Evolutionary conservation across 257 asterid species (phyloP), one percentile per base, ranked within the genome.

Genomic region (Orobanche coerulescens): DNA sequence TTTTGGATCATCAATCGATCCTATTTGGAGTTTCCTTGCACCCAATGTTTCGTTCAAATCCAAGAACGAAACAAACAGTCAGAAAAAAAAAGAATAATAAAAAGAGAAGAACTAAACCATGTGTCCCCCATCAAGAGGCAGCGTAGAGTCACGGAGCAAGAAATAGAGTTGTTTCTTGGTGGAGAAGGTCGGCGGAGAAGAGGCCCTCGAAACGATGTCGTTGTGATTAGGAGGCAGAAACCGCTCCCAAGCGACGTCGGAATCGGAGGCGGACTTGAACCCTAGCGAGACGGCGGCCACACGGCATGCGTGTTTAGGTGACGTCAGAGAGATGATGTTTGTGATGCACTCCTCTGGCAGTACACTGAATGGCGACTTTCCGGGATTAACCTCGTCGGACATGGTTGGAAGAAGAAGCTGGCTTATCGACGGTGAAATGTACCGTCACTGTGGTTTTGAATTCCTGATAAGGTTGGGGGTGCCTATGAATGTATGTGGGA

Each of bases 21-120:
- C 19, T 31, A 75, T 76, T 30, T n/a, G 11, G 15, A 81, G 78
- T 30, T 68, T 73, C 66, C 71, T 68, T 46, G 86, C 81, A 23
- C 72, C 9, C 19, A 77, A 12, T 74, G 68, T 70, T 20, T 64
- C 72, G 22, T n/a, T n/a, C n/a, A n/a, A n/a, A n/a, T n/a, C n/a
- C 15, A 23, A 2, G 14, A 14, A 7, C n/a, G 6, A 28, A 31
- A 16, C 40, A 15, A 11, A 30, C 5, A 9, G 18, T 2, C n/a
- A 54, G 2, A 13, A 54, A 54, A 9, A 31, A 31, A 39, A 15
- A 57, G 0, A 12, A 33, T 11, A 34, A 14, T 13, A 4, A 12
- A 24, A 9, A 2, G 24, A 2, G 28, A 34, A 4, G 5, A 3
- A 28, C 12, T 0, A 0, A 61, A 80, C 86, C 72, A 50, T 14